Evolutionary conservation across 495 filamentous ascomycete genomes (phyloP).

Genomic region (Echria macrotheca): DNA sequence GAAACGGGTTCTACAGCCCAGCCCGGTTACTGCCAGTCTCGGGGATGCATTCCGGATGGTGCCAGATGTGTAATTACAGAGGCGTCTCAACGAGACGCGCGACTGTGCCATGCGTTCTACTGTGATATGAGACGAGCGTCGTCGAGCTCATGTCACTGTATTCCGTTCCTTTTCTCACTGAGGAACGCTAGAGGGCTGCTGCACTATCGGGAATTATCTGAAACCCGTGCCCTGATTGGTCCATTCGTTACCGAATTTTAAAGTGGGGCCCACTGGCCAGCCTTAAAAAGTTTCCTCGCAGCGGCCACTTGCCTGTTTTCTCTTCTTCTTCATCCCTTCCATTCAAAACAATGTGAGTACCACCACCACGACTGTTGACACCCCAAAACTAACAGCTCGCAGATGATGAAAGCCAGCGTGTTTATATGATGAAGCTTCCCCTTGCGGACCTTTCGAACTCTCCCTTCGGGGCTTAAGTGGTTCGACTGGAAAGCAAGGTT

Average conservation of each 20-base stretch:
- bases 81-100: constrained; percentile 20
- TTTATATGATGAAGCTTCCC: constrained; percentile 74
- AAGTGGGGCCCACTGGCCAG: constrained; percentile 14
- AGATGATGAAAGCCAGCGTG: constrained; percentile 99
- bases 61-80: constrained; percentile 11
- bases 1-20: background rate
- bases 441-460: constrained; percentile 65
- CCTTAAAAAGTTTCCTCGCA: constrained; percentile 17
- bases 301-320: too few relatives aligned
- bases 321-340: constrained; percentile 80
- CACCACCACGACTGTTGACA: constrained; percentile 8
- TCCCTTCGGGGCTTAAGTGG: constrained; percentile 88
- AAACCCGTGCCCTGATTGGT: constrained; percentile 1
- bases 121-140: too few relatives aligned
- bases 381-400: constrained; percentile 39
- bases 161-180: background rate
- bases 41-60: too few relatives aligned
- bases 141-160: too few relatives aligned
- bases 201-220: background rate
- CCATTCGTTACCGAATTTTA: constrained; percentile 17
- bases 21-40: too few relatives aligned
- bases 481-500: constrained; percentile 57
- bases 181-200: too few relatives aligned
- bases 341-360: constrained; percentile 83
- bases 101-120: constrained; percentile 22